These are phyloP conservation scores for Calonectria pseudoreteaudii DNA, from an alignment of 2,329 filamentous ascomycete genomes.

Conservation along the genomic window DNA sequence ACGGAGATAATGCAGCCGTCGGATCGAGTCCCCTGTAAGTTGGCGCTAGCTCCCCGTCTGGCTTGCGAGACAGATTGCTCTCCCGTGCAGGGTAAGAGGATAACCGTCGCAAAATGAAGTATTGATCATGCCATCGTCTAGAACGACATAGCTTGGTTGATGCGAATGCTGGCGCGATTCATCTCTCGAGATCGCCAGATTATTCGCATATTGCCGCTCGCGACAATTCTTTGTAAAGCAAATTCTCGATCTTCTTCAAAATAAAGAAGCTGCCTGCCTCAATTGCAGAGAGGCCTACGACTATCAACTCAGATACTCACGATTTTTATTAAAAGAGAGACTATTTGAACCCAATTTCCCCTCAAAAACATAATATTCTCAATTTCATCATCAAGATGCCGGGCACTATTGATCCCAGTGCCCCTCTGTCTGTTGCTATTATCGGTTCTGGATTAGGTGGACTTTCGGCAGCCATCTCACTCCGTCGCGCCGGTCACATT, in stretches of 20 bases:
- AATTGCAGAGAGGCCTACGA: too few relatives aligned
- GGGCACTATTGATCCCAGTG: neutral
- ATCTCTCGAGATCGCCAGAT: neutral
- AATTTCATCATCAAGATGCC: slow-evolving; percentile 17
- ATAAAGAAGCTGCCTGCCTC: neutral
- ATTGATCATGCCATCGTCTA: neutral
- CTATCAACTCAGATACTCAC: neutral
- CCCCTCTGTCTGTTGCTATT: slow-evolving; percentile 49
- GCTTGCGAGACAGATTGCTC: neutral
- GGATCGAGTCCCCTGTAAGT: slow-evolving; percentile 8
- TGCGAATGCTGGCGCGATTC: neutral
- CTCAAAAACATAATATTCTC: neutral
- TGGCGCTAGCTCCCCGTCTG: neutral
- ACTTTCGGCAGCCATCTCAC: slow-evolving; percentile 52
- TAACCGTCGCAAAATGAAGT: neutral
- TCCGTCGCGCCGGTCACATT: slow-evolving; percentile 53
- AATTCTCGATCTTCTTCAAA: neutral
- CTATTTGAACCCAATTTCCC: neutral
- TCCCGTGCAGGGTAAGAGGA: neutral
- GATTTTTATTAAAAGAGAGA: neutral
- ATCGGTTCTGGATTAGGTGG: slow-evolving; percentile 56
- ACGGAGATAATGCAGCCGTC: slow-evolving; percentile 17
- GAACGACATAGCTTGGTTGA: neutral
- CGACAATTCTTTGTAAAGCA: neutral
- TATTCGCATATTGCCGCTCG: neutral